Conservation (phyloP, 2,329 filamentous ascomycete genomes). For the Chrysosphaeria jannelii region DNA sequence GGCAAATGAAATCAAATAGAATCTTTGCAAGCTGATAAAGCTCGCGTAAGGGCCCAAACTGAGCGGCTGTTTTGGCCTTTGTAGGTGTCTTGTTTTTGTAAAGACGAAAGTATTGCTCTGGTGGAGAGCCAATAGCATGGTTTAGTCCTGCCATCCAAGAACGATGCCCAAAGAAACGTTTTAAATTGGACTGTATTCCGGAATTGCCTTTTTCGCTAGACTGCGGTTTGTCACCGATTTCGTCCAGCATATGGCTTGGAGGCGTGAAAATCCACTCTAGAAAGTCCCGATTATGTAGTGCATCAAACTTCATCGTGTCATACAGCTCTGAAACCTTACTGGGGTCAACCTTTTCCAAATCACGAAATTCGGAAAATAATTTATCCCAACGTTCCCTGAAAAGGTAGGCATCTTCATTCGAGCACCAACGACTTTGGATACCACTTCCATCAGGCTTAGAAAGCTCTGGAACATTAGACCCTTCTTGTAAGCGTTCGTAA, state of each 20-base stretch:
- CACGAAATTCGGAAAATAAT: constrained; percentile 83
- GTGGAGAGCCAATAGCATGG: constrained; percentile 23
- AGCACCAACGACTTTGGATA: constrained; percentile 86
- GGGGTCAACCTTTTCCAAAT: constrained; percentile 91
- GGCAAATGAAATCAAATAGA: constrained; percentile 92
- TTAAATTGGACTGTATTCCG: constrained; percentile 4
- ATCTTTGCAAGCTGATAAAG: constrained; percentile 84
- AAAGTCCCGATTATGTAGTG: constrained; percentile 84
- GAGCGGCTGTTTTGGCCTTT: constrained; percentile 54
- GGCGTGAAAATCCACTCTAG: constrained; percentile 95
- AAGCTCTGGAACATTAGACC: constrained; percentile 5
- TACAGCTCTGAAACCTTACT: constrained; percentile 97
- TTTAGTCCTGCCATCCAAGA: constrained; percentile 25
- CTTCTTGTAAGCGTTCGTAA: constrained; percentile 51
- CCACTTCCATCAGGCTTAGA: not conserved
- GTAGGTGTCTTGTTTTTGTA: constrained; percentile 47
- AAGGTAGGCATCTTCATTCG: constrained; percentile 74
- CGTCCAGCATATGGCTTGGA: constrained; percentile 44
- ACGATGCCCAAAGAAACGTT: constrained; percentile 25
- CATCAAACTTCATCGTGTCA: constrained; percentile 99
- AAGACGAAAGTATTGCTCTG: constrained; percentile 65
- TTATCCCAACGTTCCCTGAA: constrained; percentile 98
- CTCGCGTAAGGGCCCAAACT: constrained; percentile 69
- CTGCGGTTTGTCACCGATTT: constrained; percentile 20
- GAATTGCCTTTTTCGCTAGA: not conserved